Base-by-base conservation (phyloP, 1,139 yeast species). In the Geotrichum citri-aurantii region DNA sequence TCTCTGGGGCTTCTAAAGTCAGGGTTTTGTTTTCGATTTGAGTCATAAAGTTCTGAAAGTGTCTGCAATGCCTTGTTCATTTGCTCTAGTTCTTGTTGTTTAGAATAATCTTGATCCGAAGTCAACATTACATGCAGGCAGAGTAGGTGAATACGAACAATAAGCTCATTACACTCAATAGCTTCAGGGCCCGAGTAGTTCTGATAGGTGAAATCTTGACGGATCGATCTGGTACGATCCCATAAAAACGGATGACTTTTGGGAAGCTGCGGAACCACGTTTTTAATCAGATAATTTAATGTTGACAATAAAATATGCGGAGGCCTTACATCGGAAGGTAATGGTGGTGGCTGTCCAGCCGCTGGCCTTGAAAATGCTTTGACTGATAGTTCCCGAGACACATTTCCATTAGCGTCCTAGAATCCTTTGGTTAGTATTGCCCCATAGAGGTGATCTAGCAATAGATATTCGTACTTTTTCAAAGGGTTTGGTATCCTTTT, bases 281-380 rank as follows among this genome's bases (percentile, higher is more conserved):
- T 79, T 21, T 84, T 84, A 5, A 89, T 81, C 54, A 93, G 78
- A 68, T 88, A 88, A 61, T 86, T 78, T 61, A 93, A 75, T 0
- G 97, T 85, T 46, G 76, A 68, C 11, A 79, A 79, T 56, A 95
- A 74, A 1, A 92, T 77, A 61, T 79, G 81, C 0, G 99, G 99
- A 1, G 99, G 97, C 63, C 99, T 79, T 1, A 95, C 99, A 71
- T 95, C 99, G 0, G 97, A 90, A 0, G 99, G 99, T 59, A 95
- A 75, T 3, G 98, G 96, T 4, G 98, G 98, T 0, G 97, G 96
- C 66, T 95, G 97, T 11, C 99, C 99, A 1, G 99, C 98, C 11
- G 97, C 97, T 0, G 99, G 98, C 65, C 99, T 78, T 40, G 96
- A 88, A 70, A 93, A 95, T 1, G 97, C 96, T 72, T 95, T 95